phyloP scores from a whole-genome alignment of 345 rosid genomes.

The Syzygium aromaticum region DNA sequence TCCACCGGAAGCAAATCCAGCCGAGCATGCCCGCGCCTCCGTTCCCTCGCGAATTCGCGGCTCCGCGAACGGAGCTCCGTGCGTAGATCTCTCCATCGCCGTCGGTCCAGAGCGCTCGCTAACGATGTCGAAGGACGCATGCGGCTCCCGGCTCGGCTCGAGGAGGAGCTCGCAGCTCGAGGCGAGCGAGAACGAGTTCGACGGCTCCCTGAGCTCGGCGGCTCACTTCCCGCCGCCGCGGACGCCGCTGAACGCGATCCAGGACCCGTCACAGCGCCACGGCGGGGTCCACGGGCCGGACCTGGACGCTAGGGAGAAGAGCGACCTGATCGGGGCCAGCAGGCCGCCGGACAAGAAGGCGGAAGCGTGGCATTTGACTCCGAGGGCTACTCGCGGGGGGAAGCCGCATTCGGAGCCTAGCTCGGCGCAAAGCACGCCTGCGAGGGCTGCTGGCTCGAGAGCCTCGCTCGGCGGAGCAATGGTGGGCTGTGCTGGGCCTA shows the following conservation, averaged over 20 bases:
- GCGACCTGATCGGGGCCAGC: slow-evolving; percentile 15
- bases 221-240: slow-evolving; percentile 53
- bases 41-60: background rate
- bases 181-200: slow-evolving; percentile 58
- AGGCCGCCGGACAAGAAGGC: slow-evolving; percentile 10
- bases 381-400: slow-evolving; percentile 39
- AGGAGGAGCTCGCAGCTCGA: slow-evolving; percentile 20
- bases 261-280: slow-evolving; percentile 63
- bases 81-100: background rate
- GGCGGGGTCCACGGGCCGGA: slow-evolving; percentile 17
- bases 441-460: slow-evolving; percentile 42
- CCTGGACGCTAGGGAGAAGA: slow-evolving; percentile 21
- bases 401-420: slow-evolving; percentile 52
- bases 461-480: slow-evolving; percentile 41
- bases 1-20: background rate
- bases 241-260: slow-evolving; percentile 64
- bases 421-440: slow-evolving; percentile 69
- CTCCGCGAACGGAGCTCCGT: background rate
- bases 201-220: slow-evolving; percentile 14
- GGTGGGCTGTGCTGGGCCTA: slow-evolving; percentile 18
- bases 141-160: slow-evolving; percentile 16
- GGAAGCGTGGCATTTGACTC: slow-evolving; percentile 20
- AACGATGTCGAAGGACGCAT: slow-evolving; percentile 26
- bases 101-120: background rate
- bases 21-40: background rate